Base-by-base conservation (phyloP, 768 basidiomycete species). In the Cystobasidium onofrii region DNA sequence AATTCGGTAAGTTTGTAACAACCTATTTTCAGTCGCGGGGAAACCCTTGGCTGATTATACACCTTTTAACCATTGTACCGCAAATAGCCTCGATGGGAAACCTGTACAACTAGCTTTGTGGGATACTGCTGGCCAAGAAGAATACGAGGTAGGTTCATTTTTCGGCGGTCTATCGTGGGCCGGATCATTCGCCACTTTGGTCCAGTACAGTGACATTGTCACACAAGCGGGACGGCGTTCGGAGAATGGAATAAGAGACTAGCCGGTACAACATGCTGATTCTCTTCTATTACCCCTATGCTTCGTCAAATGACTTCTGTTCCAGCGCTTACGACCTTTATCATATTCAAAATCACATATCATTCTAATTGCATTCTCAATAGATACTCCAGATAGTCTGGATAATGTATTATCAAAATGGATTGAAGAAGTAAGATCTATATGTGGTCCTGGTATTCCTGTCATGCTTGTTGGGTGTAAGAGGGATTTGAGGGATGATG, bases 61-160 rank as follows among this genome's bases (percentile, higher is more conserved):
- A n/a, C n/a, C n/a, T 9, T 64, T 52, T 46, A 27, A 10, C 29
- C 65, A 23, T 43, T 10, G 3, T 18, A 29, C 44, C 9, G 15
- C 29, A 13, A 20, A 65, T 46, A 71, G 69, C 10, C 84, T 99
- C 66, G 96, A 99, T 82, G 93, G 93, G 77, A 98, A 98, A 82
- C 91, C 94, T 43, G 92, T 99, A 20, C 94, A 98, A 81, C 83
- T 98, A 73, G 95, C 96, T 50, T 83, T 98, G 54, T 98, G 96
- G 96, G 96, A 99, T 85, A 98, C 96, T 69, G 96, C 96, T 79
- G 94, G 95, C 57, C 94, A 97, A 84, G 95, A 99, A 84, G 95
- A 96, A 83, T 97, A 99, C 81, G 95, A 98, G 85, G 91, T 91
- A 74, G 64, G 84, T 78, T 50, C 4, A 15, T 15, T 15, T 39